These are phyloP conservation scores for Candida morakotiae DNA, from an alignment of 805 yeast species.

Conservation along the genomic window DNA sequence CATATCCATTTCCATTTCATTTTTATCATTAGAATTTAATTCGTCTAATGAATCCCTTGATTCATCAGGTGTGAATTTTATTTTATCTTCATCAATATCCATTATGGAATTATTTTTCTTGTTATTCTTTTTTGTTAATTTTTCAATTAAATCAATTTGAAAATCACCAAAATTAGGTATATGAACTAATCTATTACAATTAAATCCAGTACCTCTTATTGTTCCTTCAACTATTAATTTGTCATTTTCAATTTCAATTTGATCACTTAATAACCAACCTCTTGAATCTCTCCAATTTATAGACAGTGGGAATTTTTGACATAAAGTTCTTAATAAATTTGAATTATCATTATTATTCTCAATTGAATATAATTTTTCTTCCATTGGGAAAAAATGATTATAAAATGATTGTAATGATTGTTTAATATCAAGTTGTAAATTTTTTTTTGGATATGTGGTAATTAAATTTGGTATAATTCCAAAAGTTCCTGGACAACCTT, in stretches of 20 bases:
- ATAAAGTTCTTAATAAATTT: constrained; percentile 67
- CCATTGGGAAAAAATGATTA: constrained; percentile 51
- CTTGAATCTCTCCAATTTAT: constrained; percentile 92
- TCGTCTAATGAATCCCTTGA: constrained; percentile 58
- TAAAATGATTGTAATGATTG: constrained; percentile 41
- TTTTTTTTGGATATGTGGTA: constrained; percentile 63
- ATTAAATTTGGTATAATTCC: constrained; percentile 78
- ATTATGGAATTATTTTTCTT: constrained; percentile 2
- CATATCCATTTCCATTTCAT: constrained; percentile 44
- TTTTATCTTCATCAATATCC: constrained; percentile 20
- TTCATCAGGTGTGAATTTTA: constrained; percentile 25
- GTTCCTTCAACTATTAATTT: constrained; percentile 68
- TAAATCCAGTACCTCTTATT: constrained; percentile 83
- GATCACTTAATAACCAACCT: constrained; percentile 80
- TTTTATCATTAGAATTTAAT: constrained; percentile 44
- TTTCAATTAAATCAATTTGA: constrained; percentile 67
- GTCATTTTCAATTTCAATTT: constrained; percentile 35
- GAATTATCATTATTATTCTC: constrained; percentile 66
- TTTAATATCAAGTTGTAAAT: constrained; percentile 63
- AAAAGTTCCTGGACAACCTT: constrained; percentile 81
- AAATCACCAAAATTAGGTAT: constrained; percentile 90
- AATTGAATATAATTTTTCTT: constrained; percentile 70
- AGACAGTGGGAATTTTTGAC: constrained; percentile 84
- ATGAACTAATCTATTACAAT: constrained; percentile 73
- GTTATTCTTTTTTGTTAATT: constrained; percentile 17